phyloP scores from a whole-genome alignment of 352 stramenopile genomes.

The Pseudoperonospora humuli region DNA sequence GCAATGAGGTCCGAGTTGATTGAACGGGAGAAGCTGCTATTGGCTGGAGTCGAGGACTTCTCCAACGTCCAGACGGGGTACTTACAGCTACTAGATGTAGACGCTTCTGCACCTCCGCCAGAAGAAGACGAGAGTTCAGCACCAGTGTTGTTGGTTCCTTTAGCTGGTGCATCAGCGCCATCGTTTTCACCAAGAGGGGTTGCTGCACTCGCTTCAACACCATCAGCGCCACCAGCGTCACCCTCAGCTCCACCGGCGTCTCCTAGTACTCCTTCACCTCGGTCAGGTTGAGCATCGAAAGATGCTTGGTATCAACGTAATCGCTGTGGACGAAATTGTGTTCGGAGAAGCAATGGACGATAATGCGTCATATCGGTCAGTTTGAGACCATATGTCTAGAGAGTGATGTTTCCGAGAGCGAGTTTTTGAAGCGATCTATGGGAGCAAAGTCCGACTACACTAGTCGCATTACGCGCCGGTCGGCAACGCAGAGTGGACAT shows the following conservation, averaged over 20 bases:
- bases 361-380: no score
- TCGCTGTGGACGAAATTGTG: no score
- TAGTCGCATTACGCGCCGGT: no score
- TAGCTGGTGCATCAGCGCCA: conserved; percentile 32
- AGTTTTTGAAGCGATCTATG: no score
- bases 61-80: conserved; percentile 34
- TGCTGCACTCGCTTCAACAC: conserved; percentile 3
- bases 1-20: conserved; percentile 38
- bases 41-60: conserved; percentile 36
- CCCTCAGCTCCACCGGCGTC: conserved; percentile 12
- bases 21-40: conserved; percentile 37
- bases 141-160: conserved; percentile 20
- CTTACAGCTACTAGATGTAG: conserved; percentile 47
- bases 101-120: conserved; percentile 22
- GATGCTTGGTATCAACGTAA: no score
- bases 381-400: no score
- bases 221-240: conserved; percentile 12
- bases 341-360: no score
- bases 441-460: no score
- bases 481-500: conserved; percentile 4
- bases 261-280: no score
- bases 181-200: conserved; percentile 19
- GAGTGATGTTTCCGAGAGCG: no score
- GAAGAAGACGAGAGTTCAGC: conserved; percentile 29
- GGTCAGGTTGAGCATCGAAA: no score